Percentiles rank a stretch among this genome's conserved stretches.
Evolutionary conservation across 2,329 filamentous ascomycete species (phyloP).

Genomic region (Lasiodiplodia gonubiensis): DNA sequence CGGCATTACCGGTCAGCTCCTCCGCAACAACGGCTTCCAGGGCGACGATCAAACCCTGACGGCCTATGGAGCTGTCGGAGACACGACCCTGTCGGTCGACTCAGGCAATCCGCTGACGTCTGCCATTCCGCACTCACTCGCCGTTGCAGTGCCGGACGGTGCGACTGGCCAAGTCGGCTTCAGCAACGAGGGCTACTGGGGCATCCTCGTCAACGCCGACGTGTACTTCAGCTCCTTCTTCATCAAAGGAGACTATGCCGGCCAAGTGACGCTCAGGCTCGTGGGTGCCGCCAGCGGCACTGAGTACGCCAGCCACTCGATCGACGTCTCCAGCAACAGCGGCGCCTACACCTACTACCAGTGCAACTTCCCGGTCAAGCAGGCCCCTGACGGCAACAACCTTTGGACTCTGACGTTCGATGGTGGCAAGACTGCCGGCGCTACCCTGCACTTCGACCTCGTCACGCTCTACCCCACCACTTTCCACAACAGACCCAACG

Average conservation of each 20-base stretch:
- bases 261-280: constrained; percentile 30
- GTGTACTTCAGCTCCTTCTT: constrained; percentile 28
- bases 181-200: constrained; percentile 31
- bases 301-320: constrained; percentile 22
- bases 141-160: constrained; percentile 20
- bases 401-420: constrained; percentile 29
- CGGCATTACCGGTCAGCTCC: constrained; percentile 27
- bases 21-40: constrained; percentile 30
- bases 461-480: constrained; percentile 29
- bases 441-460: constrained; percentile 28
- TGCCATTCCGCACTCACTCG: constrained; percentile 27
- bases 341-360: constrained; percentile 8
- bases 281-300: constrained; percentile 14
- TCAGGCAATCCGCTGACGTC: constrained; percentile 7
- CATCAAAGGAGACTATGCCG: constrained; percentile 41
- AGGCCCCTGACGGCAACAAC: constrained; percentile 29
- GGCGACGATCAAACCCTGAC: constrained; percentile 33
- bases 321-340: constrained; percentile 1
- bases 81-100: constrained; percentile 35
- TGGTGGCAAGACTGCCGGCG: neutral
- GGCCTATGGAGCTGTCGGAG: constrained; percentile 40
- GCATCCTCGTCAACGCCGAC: constrained; percentile 27
- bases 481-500: constrained; percentile 27
- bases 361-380: constrained; percentile 16
- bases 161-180: constrained; percentile 24